phyloP scores from a whole-genome alignment of 305 asterid species.

The Fraxinus ornus region DNA sequence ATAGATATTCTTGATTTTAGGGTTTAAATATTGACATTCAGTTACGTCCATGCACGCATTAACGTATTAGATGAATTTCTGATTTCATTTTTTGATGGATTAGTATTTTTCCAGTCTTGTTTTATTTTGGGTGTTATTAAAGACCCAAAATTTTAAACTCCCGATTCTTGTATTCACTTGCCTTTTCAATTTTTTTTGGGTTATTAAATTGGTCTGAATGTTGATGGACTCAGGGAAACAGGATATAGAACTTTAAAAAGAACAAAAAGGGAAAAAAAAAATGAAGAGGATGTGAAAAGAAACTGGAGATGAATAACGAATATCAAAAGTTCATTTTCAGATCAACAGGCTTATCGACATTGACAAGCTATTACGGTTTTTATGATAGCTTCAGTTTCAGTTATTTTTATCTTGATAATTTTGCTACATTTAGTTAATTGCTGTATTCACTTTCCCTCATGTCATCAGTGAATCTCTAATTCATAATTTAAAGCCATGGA shows the following conservation, averaged over 20 bases:
- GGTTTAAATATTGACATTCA: not conserved
- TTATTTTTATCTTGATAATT: not conserved
- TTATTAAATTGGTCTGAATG: not conserved
- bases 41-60: not conserved
- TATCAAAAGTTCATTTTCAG: not conserved
- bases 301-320: not conserved
- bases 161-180: not conserved
- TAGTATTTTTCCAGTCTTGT: not conserved
- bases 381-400: not conserved
- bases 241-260: not conserved
- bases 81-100: not conserved
- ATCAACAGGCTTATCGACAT: not conserved
- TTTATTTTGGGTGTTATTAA: too few species aligned
- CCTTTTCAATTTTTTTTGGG: not conserved
- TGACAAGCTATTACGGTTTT: not conserved
- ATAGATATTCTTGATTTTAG: not conserved
- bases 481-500: slow-evolving; percentile 3
- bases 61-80: not conserved
- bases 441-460: not conserved
- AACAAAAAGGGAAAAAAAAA: not conserved
- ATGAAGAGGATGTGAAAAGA: not conserved
- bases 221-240: not conserved
- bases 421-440: not conserved
- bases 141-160: not conserved
- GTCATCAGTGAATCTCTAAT: not conserved